Base-by-base conservation (phyloP, 208 protist genomes). In the Cochliopodium minus region DNA sequence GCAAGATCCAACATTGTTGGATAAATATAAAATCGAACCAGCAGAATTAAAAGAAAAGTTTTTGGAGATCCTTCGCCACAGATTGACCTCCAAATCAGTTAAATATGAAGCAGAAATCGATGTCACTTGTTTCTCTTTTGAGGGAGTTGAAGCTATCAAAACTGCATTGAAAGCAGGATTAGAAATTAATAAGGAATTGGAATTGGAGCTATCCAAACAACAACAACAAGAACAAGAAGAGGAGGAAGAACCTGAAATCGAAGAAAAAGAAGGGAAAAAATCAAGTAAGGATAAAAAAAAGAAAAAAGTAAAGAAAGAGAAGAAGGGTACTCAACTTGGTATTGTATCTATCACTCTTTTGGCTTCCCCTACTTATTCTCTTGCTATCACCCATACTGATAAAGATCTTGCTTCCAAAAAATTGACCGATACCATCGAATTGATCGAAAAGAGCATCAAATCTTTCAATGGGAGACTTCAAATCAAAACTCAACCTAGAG, bases 71-170 rank as follows among this genome's bases (percentile, higher is more conserved):
- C 59, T 61, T 54, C 33, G 62, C 43, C 28, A 60, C 5, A 3
- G 25, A 17, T 61, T 93, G 6, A 86, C 78, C 22, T 78, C 85
- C 22, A 80, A 86, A 62, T 64, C 77, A 30, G 55, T 90, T 48
- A 94, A 90, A 48, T 72, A 95, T 32, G 70, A 82, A 35, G 87
- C 88, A 1, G 88, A 96, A 61, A 79, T 96, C 30, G 85, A 97
- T 61, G 86, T 97, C 28, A 93, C 87, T n/a, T 98, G 94, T 76
- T 96, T 90, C 70, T 70, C 76, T 25, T 93, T 88, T 65, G 91
- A 95, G 68, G 94, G 94, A 52, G 92, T 98, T 50, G 85, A 96
- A 61, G 90, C 89, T 6, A 88, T 98, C 59, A 92, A 94, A 57
- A 67, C 80, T 9, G 83, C 93, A 0, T 77, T 98, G 1, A 51